A percentile compares a stretch with the other conserved stretches of the same genome.
Conservation (phyloP, 371 early-diverging fungal genomes). For the Rhizopus sp. region DNA sequence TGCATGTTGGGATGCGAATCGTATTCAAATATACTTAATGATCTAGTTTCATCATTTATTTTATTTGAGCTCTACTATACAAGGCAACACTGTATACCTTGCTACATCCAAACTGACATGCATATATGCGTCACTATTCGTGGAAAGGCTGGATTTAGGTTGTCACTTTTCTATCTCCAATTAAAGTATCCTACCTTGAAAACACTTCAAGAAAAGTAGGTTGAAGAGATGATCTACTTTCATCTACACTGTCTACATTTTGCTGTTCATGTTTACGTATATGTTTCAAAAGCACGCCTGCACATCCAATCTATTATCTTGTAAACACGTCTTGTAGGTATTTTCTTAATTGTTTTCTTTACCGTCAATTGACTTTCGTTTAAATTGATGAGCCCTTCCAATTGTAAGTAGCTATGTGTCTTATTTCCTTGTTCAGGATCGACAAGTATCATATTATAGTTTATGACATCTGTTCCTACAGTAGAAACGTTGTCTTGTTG, state of each 20-base stretch:
- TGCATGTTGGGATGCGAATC: constrained; percentile 72
- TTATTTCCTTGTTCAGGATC: constrained; percentile 38
- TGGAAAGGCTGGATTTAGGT: neutral
- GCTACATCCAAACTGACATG: constrained; percentile 29
- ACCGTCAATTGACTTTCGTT: constrained; percentile 38
- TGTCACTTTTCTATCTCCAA: neutral
- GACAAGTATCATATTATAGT: constrained; percentile 9
- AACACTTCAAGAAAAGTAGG: constrained; percentile 28
- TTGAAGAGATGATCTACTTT: constrained; percentile 25
- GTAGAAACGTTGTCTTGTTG: constrained; percentile 6
- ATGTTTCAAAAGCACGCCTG: constrained; percentile 62
- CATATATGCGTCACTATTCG: constrained; percentile 41
- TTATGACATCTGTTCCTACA: neutral
- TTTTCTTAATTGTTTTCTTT: neutral
- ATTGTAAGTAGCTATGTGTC: constrained; percentile 46
- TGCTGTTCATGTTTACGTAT: constrained; percentile 31
- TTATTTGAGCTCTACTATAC: neutral
- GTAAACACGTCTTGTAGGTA: no score
- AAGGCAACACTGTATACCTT: neutral
- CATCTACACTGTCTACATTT: constrained; percentile 3
- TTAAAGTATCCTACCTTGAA: constrained; percentile 18
- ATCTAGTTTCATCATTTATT: constrained; percentile 35
- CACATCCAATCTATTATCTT: constrained; percentile 57
- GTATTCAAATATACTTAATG: constrained; percentile 68
- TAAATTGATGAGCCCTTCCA: constrained; percentile 58